phyloP scores from a whole-genome alignment of 805 yeast genomes.

The Wickerhamomyces rabaulensis region DNA sequence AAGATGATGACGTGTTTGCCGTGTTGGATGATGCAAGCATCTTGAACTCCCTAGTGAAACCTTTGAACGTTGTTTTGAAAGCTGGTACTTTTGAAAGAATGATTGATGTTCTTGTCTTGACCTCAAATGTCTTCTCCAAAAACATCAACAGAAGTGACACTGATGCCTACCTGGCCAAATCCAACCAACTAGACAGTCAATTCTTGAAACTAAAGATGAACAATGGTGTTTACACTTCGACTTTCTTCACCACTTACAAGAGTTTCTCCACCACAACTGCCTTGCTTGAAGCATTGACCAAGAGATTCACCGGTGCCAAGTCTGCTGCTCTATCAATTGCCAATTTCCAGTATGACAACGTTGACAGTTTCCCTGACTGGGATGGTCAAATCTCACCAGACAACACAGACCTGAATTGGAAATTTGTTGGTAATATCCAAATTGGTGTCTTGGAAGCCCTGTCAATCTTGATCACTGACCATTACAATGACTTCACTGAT shows the following conservation, averaged over 20 bases:
- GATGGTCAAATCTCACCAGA: conserved; percentile 29
- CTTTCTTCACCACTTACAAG: conserved; percentile 65
- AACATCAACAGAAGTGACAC: conserved; percentile 38
- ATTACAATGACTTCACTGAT: conserved; percentile 70
- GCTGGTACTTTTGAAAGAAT: conserved; percentile 73
- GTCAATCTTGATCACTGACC: conserved; percentile 62
- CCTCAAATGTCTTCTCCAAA: conserved; percentile 52
- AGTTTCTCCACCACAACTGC: conserved; percentile 56
- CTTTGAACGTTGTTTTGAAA: conserved; percentile 44
- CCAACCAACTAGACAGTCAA: conserved; percentile 32
- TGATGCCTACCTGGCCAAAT: conserved; percentile 31
- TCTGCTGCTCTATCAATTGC: conserved; percentile 55
- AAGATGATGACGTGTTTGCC: conserved; percentile 28
- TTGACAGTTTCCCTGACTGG: conserved; percentile 55
- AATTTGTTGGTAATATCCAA: conserved; percentile 70
- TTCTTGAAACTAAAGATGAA: conserved; percentile 51
- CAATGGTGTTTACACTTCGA: conserved; percentile 56
- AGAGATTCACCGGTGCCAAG: conserved; percentile 56
- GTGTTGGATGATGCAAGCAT: conserved; percentile 24
- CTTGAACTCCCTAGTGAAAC: conserved; percentile 24
- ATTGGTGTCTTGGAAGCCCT: conserved; percentile 76
- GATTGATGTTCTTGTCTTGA: conserved; percentile 74
- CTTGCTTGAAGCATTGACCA: conserved; percentile 46
- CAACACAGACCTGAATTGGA: conserved; percentile 53
- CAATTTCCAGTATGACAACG: conserved; percentile 19